Base-by-base conservation (phyloP, 768 basidiomycete genomes). In the Austroboletus eburneus region DNA sequence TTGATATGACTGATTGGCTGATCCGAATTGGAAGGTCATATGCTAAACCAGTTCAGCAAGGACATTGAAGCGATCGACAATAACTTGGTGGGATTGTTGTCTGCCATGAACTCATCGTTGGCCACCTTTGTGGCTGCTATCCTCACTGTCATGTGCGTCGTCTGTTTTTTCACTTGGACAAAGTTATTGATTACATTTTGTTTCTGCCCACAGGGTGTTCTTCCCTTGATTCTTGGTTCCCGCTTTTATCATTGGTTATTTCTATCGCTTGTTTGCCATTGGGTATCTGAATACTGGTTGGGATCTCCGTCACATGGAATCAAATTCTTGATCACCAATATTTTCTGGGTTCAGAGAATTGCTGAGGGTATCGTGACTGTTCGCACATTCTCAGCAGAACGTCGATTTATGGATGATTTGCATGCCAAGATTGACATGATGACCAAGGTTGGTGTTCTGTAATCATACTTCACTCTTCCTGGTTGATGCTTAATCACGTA, bases 341-440 rank as follows among this genome's bases (percentile, higher is more conserved):
- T 90, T 85, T 66, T 85, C 85, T 7, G 86, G 84, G 45, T 92
- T 91, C 52, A 79, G 80, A 12, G 90, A 91, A 58, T 66, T 93
- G 9, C 65, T 95, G 87, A 92, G 42, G 91, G 91, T 20, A 88
- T 94, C 37, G 87, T 92, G n/a, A 92, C 91, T 5, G 87, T 95
- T 35, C 79, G 93, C 46, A 93, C 93, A 0, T 97, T 95, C 69
- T 84, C 87, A 1, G 85, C 82, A 0, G 91, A 95, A 60, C 69
- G 69, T 33, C 70, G 79, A 5, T 95, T 97, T 74, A 69, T 93
- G 55, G 77, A 87, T 44, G 77, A 76, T 48, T 68, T 94, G 4
- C 87, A 89, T 59, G 54, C 55, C 2, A 90, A 88, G 61, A 76
- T 92, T 24, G 86, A 91, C 51, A 66, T 74, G 41, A 91, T 85